Conservation (phyloP, 2,329 filamentous ascomycete genomes). For the Diaporthe sp. region DNA sequence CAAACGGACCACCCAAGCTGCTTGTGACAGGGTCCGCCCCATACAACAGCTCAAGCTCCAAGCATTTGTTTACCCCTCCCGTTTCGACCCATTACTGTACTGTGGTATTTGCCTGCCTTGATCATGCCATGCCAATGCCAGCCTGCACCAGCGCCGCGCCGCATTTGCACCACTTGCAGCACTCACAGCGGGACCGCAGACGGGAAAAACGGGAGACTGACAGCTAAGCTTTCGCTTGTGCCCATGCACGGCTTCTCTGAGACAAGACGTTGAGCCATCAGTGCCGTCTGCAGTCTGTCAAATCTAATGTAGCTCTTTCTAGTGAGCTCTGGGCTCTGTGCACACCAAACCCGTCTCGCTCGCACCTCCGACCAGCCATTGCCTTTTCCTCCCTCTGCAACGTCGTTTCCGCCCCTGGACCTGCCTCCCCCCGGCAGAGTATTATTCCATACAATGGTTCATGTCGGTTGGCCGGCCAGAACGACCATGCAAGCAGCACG, state of each 20-base stretch:
- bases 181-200: not conserved
- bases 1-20: constrained; percentile 1
- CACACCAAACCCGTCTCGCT: not conserved
- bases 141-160: not conserved
- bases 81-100: constrained; percentile 17
- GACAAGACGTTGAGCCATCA: constrained; percentile 18
- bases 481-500: not conserved
- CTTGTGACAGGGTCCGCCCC: constrained; percentile 6
- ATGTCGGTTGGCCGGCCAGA: not conserved
- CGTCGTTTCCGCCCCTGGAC: constrained; percentile 1
- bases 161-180: not conserved
- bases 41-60: constrained; percentile 28
- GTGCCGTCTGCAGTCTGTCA: not conserved
- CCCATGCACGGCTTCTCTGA: not conserved
- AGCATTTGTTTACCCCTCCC: constrained; percentile 15
- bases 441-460: not conserved
- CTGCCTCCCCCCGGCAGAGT: not conserved
- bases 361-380: constrained; percentile 8
- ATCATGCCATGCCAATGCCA: not conserved
- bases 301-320: not conserved
- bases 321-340: too few species aligned
- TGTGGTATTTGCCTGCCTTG: not conserved
- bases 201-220: not conserved
- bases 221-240: constrained; percentile 24
- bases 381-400: not conserved